Evolutionary conservation across 768 basidiomycete species (phyloP), one percentile per base, ranked within the genome.

Genomic region (Rhizopogon roseolus): DNA sequence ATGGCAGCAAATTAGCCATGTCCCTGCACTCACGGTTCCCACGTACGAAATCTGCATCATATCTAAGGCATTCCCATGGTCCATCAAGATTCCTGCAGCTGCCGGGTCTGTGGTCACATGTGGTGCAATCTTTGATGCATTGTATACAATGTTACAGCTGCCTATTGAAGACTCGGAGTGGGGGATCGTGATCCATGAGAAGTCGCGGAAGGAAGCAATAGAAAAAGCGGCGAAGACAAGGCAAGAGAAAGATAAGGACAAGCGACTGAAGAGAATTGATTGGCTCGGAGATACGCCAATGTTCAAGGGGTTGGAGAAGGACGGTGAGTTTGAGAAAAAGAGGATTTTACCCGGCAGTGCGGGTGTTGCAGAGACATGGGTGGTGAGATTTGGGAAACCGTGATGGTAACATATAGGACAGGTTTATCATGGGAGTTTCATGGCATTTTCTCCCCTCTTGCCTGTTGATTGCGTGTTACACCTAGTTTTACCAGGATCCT

Each of bases 151-250:
- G 44, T 68, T 89, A 27, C 81, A 86, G 48, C 70, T 79, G 45
- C 76, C 74, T 6, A 71, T 89, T 17, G 75, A 57, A 1, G 84
- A 88, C 54, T 84, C 84, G 4, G 87, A 88, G 60, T 88, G 86
- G 85, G 84, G 81, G 0, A 67, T 83, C 43, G 69, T 81, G 16
- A 62, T 76, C 5, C 62, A 52, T 27, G 76, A 81, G 42, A 74
- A 74, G 64, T 72, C 74, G 53, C 64, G 62, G 55, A 70, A 65
- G 50, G 77, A 77, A 57, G 57, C 58, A 17, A 73, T 85, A 14
- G 76, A 81, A 60, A 75, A 69, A 49, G 76, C 82, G 2, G 76
- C 74, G 50, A 81, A 77, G 67, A 76, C 73, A 54, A 70, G 85
- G 53, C 52, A 66, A 6, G 76, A 77, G 5, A 61, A 59, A 44